Evolutionary conservation across 2,329 filamentous ascomycete species (phyloP), one percentile per base, ranked within the genome.

Genomic region (Beauveria asiatica): DNA sequence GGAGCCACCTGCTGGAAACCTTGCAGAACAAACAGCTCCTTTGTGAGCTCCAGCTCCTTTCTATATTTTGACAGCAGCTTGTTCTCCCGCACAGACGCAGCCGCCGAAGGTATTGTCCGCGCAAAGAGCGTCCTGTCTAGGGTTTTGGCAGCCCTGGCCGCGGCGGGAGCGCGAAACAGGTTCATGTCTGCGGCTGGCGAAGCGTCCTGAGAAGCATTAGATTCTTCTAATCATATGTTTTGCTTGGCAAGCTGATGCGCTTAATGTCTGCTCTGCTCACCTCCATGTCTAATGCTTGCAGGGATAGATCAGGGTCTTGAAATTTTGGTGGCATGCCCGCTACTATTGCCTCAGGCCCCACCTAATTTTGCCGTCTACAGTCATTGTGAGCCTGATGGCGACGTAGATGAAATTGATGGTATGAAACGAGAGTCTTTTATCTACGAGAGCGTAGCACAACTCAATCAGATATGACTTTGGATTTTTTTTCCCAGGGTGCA

Each of bases 81-180:
- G 62, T 83, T 83, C 70, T 94, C 88, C 64, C 84, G 82, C 49
- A 97, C 79, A 42, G 88, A 83, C 7, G 92, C 93, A 3, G 92
- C 92, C 9, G 91, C 83, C 25, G 93, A 78, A 25, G 87, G 85
- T 59, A 96, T 76, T 1, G 81, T 89, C 72, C 87, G 90, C 57
- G 83, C 80, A 77, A 97, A 97, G 64, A 95, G 86, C 17, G 87
- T 81, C 65, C 90, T 86, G 76, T 99, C 92, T 64, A 99, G 84
- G 54, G 83, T 82, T 70, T 86, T 86, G 78, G 90, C 89, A 62
- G 87, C 86, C 72, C 89, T 88, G 67, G 93, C 87, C 39, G 69
- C 71, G 62, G 92, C 79, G 25, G 92, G 92, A 51, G 92, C 90
- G 65, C 87, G 85, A 73, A 96, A 90, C 55, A 83, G 70, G 64